Evolutionary conservation across 805 yeast genomes (phyloP), one percentile per base, ranked within the genome.

Genomic region (Scheffersomyces lignosus): DNA sequence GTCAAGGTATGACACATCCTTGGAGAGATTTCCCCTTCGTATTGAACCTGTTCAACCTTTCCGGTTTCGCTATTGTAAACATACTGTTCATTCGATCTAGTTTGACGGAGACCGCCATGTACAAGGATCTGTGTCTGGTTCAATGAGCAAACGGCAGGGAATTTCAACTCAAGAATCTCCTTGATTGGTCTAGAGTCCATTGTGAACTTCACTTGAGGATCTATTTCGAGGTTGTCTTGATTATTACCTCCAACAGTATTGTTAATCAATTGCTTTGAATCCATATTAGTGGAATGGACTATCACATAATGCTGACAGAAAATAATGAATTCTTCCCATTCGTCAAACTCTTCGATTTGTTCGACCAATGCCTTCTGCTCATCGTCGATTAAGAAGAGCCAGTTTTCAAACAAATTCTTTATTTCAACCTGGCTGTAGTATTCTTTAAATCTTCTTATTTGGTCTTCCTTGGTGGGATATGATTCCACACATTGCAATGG

Each of bases 291-390:
- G 9, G 87, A 87, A 57, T 83, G 89, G 2, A 81, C 65, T 27
- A 83, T 66, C 25, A 80, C 65, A 51, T 86, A 87, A 54, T 86
- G 93, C 49, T 84, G 91, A 39, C 87, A 77, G 51, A 83, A 86
- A 10, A 83, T 52, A 18, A 80, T 71, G 44, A 86, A 85, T 57
- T 86, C 95, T 60, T 86, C 95, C 78, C 86, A 76, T 60, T 87
- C 95, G 56, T 87, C 95, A 58, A 86, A 87, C 3, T 77, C 75
- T 53, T 86, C 95, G 15, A 83, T 67, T 1, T 51, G 31, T 13
- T 65, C 66, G 6, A 87, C 70, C 27, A 58, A 54, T 0, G 37
- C 29, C 47, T 74, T 77, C 4, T 62, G 51, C 1, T 62, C 64
- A 2, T 43, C 43, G 4, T 68, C 55, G 1, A 81, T 61, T 15